Percentiles rank a stretch among this genome's conserved stretches.
These are phyloP conservation scores for Picea glauca DNA, from an alignment of 75 land plant genomes.

Conservation along the genomic window DNA sequence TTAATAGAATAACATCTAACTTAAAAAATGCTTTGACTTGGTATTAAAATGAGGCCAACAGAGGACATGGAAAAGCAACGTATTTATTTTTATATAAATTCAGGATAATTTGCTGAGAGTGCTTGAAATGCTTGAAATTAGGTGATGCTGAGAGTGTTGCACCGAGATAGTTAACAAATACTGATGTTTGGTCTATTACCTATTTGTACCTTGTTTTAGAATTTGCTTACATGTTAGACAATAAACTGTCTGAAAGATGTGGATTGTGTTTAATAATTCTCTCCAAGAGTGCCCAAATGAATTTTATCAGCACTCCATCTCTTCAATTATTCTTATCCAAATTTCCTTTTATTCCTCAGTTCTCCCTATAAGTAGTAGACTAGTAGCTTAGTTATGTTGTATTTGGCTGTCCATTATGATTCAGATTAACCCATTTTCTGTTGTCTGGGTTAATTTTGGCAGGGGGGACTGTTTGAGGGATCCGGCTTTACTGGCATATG, in stretches of 20 bases:
- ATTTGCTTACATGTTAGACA: not conserved
- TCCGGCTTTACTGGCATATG: conserved; percentile 84
- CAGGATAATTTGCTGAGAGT: not conserved
- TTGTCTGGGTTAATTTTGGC: conserved; percentile 3
- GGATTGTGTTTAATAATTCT: not conserved
- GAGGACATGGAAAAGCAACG: no score
- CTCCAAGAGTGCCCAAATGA: not conserved
- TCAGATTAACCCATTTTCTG: not conserved
- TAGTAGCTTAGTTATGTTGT: not conserved
- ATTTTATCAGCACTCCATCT: not conserved
- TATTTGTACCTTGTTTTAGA: not conserved
- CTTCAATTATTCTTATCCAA: not conserved
- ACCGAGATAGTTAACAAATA: not conserved
- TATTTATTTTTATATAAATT: no score
- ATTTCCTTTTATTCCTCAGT: not conserved
- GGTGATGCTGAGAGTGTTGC: not conserved
- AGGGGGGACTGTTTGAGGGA: conserved; percentile 73
- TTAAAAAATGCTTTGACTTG: no score
- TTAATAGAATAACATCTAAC: no score
- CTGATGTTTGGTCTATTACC: not conserved
- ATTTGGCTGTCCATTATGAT: not conserved
- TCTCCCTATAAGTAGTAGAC: no score
- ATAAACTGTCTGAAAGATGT: not conserved
- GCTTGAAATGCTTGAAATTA: not conserved
- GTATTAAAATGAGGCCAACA: no score